Percentiles rank a stretch among this genome's conserved stretches.
phyloP scores from a whole-genome alignment of 1,284 basidiomycete genomes.

The Leccinum pachyderme region DNA sequence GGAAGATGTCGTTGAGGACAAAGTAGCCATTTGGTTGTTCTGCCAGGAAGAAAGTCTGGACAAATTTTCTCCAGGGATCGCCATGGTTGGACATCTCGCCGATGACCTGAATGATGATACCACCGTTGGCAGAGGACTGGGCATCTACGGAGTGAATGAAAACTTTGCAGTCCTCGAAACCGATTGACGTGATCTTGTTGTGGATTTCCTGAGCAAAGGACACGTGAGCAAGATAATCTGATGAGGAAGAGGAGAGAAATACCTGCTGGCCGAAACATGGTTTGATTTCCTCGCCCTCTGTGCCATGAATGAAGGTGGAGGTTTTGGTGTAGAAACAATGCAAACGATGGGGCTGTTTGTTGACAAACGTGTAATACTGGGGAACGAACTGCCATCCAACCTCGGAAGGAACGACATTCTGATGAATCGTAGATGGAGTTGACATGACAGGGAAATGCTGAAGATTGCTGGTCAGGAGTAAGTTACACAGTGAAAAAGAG shows the following conservation, averaged over 20 bases:
- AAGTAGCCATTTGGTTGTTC: slow-evolving; percentile 99
- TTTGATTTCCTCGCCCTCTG: slow-evolving; percentile 90
- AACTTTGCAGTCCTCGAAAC: slow-evolving; percentile 96
- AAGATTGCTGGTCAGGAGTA: slow-evolving; percentile 7
- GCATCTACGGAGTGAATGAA: slow-evolving; percentile 96
- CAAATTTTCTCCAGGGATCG: slow-evolving; percentile 96
- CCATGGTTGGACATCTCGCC: slow-evolving; percentile 96
- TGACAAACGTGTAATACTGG: slow-evolving; percentile 97
- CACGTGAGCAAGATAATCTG: slow-evolving; percentile 3
- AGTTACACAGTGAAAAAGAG: background rate
- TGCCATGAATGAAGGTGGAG: slow-evolving; percentile 95
- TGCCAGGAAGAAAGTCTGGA: slow-evolving; percentile 99
- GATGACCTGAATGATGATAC: slow-evolving; percentile 98
- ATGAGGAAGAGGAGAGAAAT: background rate
- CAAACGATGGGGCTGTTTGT: slow-evolving; percentile 94
- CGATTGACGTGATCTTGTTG: slow-evolving; percentile 90
- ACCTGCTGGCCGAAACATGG: slow-evolving; percentile 93
- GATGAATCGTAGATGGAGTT: slow-evolving; percentile 38
- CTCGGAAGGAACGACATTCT: slow-evolving; percentile 76
- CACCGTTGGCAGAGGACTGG: slow-evolving; percentile 89
- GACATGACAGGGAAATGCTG: slow-evolving; percentile 35
- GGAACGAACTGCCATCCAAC: slow-evolving; percentile 98
- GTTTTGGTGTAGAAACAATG: slow-evolving; percentile 99
- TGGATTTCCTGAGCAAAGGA: slow-evolving; percentile 82
- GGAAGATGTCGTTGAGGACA: slow-evolving; percentile 99